Evolutionary conservation across 2,329 filamentous ascomycete genomes (phyloP).

Genomic region (Tolypocladium endophyticum): DNA sequence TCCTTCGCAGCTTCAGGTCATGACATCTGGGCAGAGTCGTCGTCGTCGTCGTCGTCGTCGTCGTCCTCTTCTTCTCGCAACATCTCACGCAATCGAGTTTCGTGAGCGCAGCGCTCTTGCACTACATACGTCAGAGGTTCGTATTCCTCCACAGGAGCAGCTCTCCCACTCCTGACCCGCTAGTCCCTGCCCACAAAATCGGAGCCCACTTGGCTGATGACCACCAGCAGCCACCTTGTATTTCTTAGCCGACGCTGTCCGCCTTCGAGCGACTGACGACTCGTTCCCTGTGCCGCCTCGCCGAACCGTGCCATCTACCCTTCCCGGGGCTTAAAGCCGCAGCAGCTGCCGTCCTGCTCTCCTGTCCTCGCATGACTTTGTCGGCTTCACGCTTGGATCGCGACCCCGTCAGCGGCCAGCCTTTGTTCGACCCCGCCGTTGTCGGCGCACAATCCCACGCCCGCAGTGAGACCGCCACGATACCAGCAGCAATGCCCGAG

Average conservation of each 20-base stretch:
- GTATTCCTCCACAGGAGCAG: not conserved
- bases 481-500: slow-evolving; percentile 14
- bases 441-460: not conserved
- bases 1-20: not conserved
- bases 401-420: not conserved
- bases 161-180: not conserved
- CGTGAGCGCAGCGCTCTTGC: not conserved
- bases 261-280: not conserved
- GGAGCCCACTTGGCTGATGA: not conserved
- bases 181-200: not conserved
- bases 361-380: not conserved
- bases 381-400: not conserved
- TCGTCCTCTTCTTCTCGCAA: not conserved
- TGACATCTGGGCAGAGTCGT: not conserved
- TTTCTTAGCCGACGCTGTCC: not conserved
- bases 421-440: not conserved
- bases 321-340: not conserved
- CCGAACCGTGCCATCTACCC: not conserved
- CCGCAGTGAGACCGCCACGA: not conserved
- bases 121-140: not conserved
- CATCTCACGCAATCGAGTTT: not conserved
- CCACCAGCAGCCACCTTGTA: not conserved
- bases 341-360: not conserved
- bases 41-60: not conserved
- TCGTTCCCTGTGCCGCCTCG: not conserved